Evolutionary conservation across 169 alveolate species (phyloP), one percentile per base, ranked within the genome.

Genomic region (Cryptosporidium meleagridis): DNA sequence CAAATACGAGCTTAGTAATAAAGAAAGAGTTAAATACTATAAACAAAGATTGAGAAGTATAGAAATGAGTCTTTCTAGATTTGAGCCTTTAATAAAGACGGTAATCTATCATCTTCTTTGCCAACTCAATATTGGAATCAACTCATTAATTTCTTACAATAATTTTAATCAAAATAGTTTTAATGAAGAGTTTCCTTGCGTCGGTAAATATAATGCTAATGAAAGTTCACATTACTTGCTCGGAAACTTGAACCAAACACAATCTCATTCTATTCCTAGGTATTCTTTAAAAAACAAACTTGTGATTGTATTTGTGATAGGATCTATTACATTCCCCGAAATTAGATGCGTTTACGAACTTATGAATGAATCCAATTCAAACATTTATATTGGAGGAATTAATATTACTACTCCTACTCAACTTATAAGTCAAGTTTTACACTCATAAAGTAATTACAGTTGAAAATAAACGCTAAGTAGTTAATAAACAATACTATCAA

Each of bases 281-380:
- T 67, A n/a, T 41, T 73, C 86, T 16, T 33, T 48, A 5, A 72
- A 61, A 23, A 55, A 59, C 48, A 93, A 87, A 53, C 70, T 87
- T 67, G 61, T 94, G 35, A 75, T 95, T 31, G 45, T 95, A n/a
- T 95, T 93, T 41, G 92, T 95, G 16, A 37, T 94, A 29, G 97
- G 97, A 2, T 96, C 96, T 2, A 68, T 95, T 18, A 93, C 96
- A 21, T 94, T 93, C 59, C 92, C 96, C 16, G 97, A 95, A 89
- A 93, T 92, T 48, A 69, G 95, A 33, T 92, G 87, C 9, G 84
- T 93, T 16, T 94, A 94, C 62, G 94, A 92, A 23, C 58, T 94
- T 67, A 59, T 91, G 39, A 91, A 91, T 29, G 87, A 86, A 55
- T 68, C 91, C n/a, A 69, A 87, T 61, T 68, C 86, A n/a, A 94